A percentile compares a stretch with the other conserved stretches of the same genome.
These are phyloP conservation scores for Cutaneotrichosporon arboriforme DNA, from an alignment of 1,284 basidiomycete genomes.

Conservation along the genomic window DNA sequence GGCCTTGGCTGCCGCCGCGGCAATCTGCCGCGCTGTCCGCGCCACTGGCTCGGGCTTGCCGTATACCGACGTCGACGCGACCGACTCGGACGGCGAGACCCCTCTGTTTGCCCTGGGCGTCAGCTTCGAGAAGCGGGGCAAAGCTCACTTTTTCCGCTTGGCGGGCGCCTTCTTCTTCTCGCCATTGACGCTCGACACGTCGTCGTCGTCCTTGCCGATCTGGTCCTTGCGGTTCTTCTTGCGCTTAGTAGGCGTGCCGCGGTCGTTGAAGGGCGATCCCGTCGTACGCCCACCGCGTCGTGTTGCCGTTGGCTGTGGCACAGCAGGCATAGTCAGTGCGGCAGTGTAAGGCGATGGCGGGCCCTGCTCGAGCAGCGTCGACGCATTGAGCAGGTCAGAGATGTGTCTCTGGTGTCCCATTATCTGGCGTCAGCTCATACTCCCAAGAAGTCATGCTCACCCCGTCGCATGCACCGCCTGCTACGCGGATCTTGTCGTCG, in stretches of 20 bases:
- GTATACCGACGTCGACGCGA: conserved; percentile 34
- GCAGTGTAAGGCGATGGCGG: conserved; percentile 53
- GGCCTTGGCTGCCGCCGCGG: conserved; percentile 39
- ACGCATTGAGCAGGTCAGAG: conserved; percentile 39
- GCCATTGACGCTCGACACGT: conserved; percentile 31
- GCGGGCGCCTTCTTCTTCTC: conserved; percentile 32
- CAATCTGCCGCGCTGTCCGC: conserved; percentile 43
- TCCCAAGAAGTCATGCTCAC: conserved; percentile 41
- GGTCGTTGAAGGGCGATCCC: conserved; percentile 36
- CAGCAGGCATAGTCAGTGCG: conserved; percentile 57
- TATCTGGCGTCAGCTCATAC: conserved; percentile 49
- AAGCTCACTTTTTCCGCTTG: conserved; percentile 42
- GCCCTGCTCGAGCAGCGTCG: conserved; percentile 50
- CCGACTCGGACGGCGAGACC: conserved; percentile 40
- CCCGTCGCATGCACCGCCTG: conserved; percentile 85
- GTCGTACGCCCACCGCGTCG: conserved; percentile 35
- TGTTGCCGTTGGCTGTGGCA: conserved; percentile 53
- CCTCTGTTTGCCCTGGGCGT: conserved; percentile 31
- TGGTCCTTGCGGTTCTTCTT: conserved; percentile 32
- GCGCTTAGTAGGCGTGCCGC: conserved; percentile 39
- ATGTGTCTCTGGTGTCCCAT: conserved; percentile 67
- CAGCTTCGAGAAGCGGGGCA: not conserved
- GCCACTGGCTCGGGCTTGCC: conserved; percentile 31
- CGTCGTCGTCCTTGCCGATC: conserved; percentile 38
- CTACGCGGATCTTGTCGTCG: conserved; percentile 98